A percentile compares a stretch with the other conserved stretches of the same genome.
Evolutionary conservation across 257 asterid species (phyloP).

Genomic region (Cordia subcordata): DNA sequence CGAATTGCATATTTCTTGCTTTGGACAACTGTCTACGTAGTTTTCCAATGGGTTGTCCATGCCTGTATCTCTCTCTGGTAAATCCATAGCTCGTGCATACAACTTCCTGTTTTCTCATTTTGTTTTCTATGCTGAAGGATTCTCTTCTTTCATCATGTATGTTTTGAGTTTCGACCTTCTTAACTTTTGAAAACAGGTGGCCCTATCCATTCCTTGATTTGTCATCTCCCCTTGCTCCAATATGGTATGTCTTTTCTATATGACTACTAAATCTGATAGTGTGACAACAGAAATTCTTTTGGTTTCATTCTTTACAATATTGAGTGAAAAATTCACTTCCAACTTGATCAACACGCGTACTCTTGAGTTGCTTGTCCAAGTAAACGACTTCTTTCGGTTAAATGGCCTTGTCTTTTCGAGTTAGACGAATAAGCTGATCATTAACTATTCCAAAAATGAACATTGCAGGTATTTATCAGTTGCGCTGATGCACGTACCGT

Average conservation of each 20-base stretch:
- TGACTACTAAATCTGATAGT: neutral
- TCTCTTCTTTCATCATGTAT: no score
- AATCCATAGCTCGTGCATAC: neutral
- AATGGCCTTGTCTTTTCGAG: no score
- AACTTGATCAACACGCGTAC: no score
- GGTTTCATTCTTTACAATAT: neutral
- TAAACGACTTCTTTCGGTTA: neutral
- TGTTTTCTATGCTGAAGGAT: no score
- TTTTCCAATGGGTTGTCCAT: slow-evolving; percentile 77
- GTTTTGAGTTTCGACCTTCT: no score
- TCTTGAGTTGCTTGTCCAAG: no score
- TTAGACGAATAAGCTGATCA: neutral
- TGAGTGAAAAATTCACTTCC: neutral
- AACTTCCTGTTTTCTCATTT: neutral
- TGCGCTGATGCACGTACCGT: slow-evolving; percentile 90
- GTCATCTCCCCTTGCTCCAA: slow-evolving; percentile 77
- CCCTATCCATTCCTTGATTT: slow-evolving; percentile 93
- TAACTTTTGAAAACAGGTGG: slow-evolving; percentile 64
- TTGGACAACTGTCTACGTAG: slow-evolving; percentile 69
- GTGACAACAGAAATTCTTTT: no score
- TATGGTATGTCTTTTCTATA: slow-evolving; percentile 52
- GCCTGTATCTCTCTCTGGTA: slow-evolving; percentile 76
- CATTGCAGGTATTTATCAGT: slow-evolving; percentile 71
- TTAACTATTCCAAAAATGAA: neutral
- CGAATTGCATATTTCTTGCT: slow-evolving; percentile 77